phyloP scores from a whole-genome alignment of 106 monocot genomes.

The Narthecium ossifragum region DNA sequence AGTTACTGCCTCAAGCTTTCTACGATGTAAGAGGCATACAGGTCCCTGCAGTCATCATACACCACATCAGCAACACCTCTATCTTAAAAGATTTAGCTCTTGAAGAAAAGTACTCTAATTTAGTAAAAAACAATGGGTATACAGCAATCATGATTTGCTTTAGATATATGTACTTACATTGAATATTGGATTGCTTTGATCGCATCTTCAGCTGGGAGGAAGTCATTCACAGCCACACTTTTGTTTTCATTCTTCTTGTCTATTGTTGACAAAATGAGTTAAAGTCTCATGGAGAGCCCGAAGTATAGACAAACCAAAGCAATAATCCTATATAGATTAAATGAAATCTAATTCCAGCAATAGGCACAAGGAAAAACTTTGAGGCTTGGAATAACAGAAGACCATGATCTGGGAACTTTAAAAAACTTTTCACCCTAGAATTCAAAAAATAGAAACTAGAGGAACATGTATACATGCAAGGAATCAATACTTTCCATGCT shows the following conservation, averaged over 20 bases:
- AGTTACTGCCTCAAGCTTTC: slow-evolving; percentile 59
- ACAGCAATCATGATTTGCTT: neutral
- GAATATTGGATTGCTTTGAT: slow-evolving; percentile 54
- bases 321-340: neutral
- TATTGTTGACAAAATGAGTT: neutral
- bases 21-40: slow-evolving; percentile 61
- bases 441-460: no score
- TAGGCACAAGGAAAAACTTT: no score
- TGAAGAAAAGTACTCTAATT: neutral
- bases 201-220: slow-evolving; percentile 57
- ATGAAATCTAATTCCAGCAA: no score
- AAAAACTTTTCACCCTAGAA: no score
- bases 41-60: slow-evolving; percentile 36
- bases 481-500: no score
- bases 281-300: neutral
- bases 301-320: neutral
- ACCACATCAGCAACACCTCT: neutral
- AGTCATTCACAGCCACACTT: slow-evolving; percentile 67
- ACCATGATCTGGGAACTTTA: no score
- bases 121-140: neutral
- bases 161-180: slow-evolving; percentile 33
- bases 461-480: no score
- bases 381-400: no score
- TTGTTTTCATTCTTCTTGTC: slow-evolving; percentile 89
- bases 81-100: neutral